These are phyloP conservation scores for Aspergillus sp. DNA, from an alignment of 2,329 filamentous ascomycete species.

Conservation along the genomic window DNA sequence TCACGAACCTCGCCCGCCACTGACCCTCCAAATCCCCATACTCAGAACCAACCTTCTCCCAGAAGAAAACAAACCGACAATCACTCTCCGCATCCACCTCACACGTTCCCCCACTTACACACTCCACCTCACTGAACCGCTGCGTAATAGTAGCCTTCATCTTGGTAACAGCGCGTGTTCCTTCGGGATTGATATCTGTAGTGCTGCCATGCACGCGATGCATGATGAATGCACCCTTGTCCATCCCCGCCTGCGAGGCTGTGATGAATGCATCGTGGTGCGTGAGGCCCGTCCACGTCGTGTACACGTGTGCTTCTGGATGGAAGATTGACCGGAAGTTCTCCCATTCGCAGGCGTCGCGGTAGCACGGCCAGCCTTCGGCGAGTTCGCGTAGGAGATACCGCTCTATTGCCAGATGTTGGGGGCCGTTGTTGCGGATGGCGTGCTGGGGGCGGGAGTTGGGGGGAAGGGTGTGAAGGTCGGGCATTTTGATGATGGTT, in stretches of 20 bases:
- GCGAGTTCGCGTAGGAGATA: conserved; percentile 52
- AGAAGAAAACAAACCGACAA: conserved; percentile 52
- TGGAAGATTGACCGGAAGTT: conserved; percentile 56
- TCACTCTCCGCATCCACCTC: conserved; percentile 52
- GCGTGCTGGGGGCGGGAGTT: conserved; percentile 41
- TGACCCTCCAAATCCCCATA: conserved; percentile 21
- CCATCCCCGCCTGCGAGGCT: conserved; percentile 54
- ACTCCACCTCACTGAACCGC: conserved; percentile 36
- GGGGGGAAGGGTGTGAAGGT: conserved; percentile 40
- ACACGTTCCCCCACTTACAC: conserved; percentile 34
- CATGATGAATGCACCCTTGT: conserved; percentile 58
- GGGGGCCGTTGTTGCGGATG: conserved; percentile 53
- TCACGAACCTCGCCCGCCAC: conserved; percentile 51
- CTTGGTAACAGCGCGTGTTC: conserved; percentile 48
- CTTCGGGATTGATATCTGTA: conserved; percentile 46
- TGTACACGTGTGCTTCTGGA: conserved; percentile 51
- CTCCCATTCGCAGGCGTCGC: conserved; percentile 56
- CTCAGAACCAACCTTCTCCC: conserved; percentile 36
- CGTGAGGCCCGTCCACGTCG: conserved; percentile 53
- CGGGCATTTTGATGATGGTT: conserved; percentile 15
- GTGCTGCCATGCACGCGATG: conserved; percentile 52
- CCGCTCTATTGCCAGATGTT: conserved; percentile 46
- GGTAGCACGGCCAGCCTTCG: conserved; percentile 54
- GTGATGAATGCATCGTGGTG: conserved; percentile 49
- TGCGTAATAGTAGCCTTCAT: conserved; percentile 56